Percentiles rank a stretch among this genome's conserved stretches.
Evolutionary conservation across 768 basidiomycete genomes (phyloP).

Genomic region (Tricholoma terreum): DNA sequence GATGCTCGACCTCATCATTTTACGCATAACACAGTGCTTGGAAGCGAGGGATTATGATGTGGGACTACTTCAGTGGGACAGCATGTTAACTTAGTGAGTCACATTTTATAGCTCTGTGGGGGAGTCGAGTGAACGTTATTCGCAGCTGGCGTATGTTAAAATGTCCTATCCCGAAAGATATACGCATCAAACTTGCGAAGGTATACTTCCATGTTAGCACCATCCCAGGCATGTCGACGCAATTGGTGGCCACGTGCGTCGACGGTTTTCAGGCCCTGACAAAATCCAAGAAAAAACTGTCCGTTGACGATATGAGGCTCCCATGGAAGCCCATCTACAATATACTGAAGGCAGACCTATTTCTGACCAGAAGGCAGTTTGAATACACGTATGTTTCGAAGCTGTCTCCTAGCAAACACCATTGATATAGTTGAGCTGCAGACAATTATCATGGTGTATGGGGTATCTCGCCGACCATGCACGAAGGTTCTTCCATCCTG

Average conservation of each 20-base stretch:
- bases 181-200: conserved; percentile 68
- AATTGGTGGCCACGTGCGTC: conserved; percentile 62
- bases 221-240: conserved; percentile 72
- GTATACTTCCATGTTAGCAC: conserved; percentile 76
- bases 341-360: conserved; percentile 69
- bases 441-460: conserved; percentile 77
- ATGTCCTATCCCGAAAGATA: conserved; percentile 82
- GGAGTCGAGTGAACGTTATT: conserved; percentile 4
- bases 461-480: conserved; percentile 64
- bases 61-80: conserved; percentile 78
- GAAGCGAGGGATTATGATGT: conserved; percentile 82
- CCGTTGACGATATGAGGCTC: conserved; percentile 75
- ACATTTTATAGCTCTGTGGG: conserved; percentile 4
- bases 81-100: conserved; percentile 68
- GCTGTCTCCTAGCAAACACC: background rate
- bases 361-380: conserved; percentile 71
- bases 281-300: conserved; percentile 68
- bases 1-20: conserved; percentile 69
- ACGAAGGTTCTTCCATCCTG: conserved; percentile 86
- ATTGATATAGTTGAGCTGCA: conserved; percentile 23
- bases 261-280: conserved; percentile 60
- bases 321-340: conserved; percentile 81
- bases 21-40: conserved; percentile 68
- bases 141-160: conserved; percentile 78
- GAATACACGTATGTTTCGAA: conserved; percentile 62